Evolutionary conservation across 2,329 filamentous ascomycete genomes (phyloP), one percentile per base, ranked within the genome.

Genomic region (Diaporthe sp.): DNA sequence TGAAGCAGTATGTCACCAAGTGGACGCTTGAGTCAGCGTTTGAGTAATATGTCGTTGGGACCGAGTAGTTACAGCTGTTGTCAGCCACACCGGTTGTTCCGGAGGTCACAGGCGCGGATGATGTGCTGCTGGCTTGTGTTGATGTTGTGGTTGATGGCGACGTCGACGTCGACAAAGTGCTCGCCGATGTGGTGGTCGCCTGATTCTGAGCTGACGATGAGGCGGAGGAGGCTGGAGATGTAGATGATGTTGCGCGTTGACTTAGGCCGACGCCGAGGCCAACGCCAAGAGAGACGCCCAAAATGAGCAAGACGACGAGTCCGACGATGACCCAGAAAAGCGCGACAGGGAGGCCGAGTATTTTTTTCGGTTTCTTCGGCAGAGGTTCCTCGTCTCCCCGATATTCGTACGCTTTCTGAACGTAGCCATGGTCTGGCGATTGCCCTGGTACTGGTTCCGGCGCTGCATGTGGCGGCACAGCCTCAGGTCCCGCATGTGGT

Each of bases 201-300:
- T 67, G 61, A 15, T 3, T 19, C 30, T n/a, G 42, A n/a, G 60
- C 13, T 17, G 61, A 50, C 13, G 45, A 35, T 38, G 45, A 35
- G 25, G 30, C 10, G 6, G 61, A n/a, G n/a, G 28, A 35, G 28
- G 42, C 19, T 19, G 30, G 15, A 9, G 61, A 50, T 35, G 42
- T 25, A 47, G 38, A 47, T n/a, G 57, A 25, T 22, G 40, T 33
- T 19, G 45, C 42, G 28, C 61, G 61, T 25, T 52, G 61, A 8
- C 45, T 67, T 10, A 67, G 61, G 22, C 61, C 61, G 22, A 67
- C 61, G 30, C 61, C 61, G 22, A 67, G 61, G 7, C 61, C 61
- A 10, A 50, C 30, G 61, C 61, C 61, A 1, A 52, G 42, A 25
- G 61, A 67, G n/a, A 67, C 35, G 22, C 45, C 42, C 61, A 67